phyloP scores from a whole-genome alignment of 2,329 filamentous ascomycete genomes.

The Neofusicoccum parvum region DNA sequence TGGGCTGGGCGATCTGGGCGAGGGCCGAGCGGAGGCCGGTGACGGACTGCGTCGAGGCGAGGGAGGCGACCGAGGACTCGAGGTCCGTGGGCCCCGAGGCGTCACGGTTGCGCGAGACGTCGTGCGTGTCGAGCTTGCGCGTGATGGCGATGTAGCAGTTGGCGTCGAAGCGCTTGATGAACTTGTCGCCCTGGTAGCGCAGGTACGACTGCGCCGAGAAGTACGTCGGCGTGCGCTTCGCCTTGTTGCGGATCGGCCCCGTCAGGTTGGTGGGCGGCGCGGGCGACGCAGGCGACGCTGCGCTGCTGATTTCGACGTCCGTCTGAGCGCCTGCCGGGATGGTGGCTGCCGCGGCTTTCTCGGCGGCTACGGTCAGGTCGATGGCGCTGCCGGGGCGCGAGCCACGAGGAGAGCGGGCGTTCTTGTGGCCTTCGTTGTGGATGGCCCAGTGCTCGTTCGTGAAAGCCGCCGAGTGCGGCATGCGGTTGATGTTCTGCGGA shows the following conservation, averaged over 20 bases:
- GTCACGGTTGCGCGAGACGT: constrained; percentile 77
- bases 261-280: constrained; percentile 30
- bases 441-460: constrained; percentile 53
- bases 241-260: constrained; percentile 29
- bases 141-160: constrained; percentile 99
- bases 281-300: constrained; percentile 35
- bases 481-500: constrained; percentile 78
- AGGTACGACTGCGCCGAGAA: constrained; percentile 98
- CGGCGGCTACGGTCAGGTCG: constrained; percentile 31
- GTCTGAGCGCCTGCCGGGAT: constrained; percentile 30
- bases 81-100: constrained; percentile 21
- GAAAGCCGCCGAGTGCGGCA: constrained; percentile 51
- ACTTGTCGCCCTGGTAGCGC: constrained; percentile 94
- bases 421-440: constrained; percentile 55
- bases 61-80: constrained; percentile 29
- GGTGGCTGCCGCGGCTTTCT: constrained; percentile 32
- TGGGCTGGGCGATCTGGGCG: constrained; percentile 81
- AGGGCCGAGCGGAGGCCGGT: constrained; percentile 67
- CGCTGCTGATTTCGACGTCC: constrained; percentile 52
- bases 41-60: neutral
- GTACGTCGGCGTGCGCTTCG: constrained; percentile 64
- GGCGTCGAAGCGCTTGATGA: constrained; percentile 94
- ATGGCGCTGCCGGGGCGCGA: constrained; percentile 40
- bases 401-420: constrained; percentile 48
- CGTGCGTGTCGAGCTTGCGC: constrained; percentile 95